These are phyloP conservation scores for Eucalyptus victrix DNA, from an alignment of 345 rosid species.

Conservation along the genomic window DNA sequence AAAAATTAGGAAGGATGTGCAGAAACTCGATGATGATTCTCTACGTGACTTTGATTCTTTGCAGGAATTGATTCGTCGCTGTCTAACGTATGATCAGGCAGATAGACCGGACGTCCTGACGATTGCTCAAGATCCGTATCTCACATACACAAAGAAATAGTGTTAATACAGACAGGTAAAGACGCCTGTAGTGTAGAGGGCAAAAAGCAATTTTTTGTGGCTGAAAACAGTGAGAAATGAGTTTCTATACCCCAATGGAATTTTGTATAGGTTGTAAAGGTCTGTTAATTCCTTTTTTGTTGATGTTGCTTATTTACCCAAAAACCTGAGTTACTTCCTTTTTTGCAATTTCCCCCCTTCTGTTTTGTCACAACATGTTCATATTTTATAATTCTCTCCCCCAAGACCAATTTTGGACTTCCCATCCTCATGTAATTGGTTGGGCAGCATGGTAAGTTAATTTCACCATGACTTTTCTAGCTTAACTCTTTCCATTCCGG, in stretches of 20 bases:
- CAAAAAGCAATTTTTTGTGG: neutral
- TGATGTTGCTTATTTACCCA: neutral
- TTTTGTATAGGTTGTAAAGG: conserved; percentile 43
- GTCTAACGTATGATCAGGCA: conserved; percentile 80
- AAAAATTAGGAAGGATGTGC: neutral
- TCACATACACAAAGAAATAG: conserved; percentile 58
- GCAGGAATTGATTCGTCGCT: conserved; percentile 89
- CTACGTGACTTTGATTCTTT: neutral
- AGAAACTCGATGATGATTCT: neutral
- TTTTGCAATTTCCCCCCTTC: neutral
- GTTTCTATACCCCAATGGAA: neutral
- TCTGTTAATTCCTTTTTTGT: neutral
- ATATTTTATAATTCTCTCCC: neutral
- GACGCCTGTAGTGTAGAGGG: neutral
- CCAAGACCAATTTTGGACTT: neutral
- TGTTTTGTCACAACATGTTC: neutral
- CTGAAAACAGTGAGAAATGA: neutral
- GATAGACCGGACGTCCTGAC: conserved; percentile 90
- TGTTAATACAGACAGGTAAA: conserved; percentile 6
- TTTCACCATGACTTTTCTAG: neutral
- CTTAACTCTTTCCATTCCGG: neutral
- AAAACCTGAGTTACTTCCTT: neutral
- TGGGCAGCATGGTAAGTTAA: neutral
- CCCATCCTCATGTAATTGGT: neutral
- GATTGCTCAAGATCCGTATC: conserved; percentile 81